These are phyloP conservation scores for Paracoccidioides lutzii DNA, from an alignment of 2,329 filamentous ascomycete species.

Conservation along the genomic window DNA sequence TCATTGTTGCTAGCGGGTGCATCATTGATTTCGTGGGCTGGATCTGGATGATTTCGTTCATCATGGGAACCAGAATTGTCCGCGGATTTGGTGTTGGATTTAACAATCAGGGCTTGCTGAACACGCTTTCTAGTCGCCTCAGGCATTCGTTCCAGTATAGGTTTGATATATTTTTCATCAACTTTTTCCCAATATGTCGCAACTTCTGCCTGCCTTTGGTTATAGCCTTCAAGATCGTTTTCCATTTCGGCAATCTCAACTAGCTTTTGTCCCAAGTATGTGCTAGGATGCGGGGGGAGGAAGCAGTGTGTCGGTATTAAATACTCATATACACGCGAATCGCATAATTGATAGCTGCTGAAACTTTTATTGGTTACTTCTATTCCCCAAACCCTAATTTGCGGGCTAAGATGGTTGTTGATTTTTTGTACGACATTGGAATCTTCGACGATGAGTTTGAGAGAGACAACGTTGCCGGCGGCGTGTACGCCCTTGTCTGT, in stretches of 20 bases:
- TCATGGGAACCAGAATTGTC: slow-evolving; percentile 7
- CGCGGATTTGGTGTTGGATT: slow-evolving; percentile 12
- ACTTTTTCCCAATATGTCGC: slow-evolving; percentile 69
- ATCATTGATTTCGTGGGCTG: neutral
- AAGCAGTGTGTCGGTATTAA: slow-evolving; percentile 88
- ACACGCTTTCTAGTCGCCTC: slow-evolving; percentile 30
- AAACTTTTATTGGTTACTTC: slow-evolving; percentile 80
- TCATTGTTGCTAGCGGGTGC: slow-evolving; percentile 5
- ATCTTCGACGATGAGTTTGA: slow-evolving; percentile 94
- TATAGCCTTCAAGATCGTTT: slow-evolving; percentile 55
- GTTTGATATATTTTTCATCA: slow-evolving; percentile 69
- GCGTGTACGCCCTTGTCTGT: slow-evolving; percentile 98
- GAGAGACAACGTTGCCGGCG: slow-evolving; percentile 83
- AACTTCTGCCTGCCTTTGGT: slow-evolving; percentile 61
- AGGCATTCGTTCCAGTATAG: slow-evolving; percentile 39
- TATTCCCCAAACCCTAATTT: slow-evolving; percentile 93
- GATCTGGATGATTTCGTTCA: neutral
- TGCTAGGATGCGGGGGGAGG: slow-evolving; percentile 79
- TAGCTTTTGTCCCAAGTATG: slow-evolving; percentile 72
- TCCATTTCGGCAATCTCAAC: slow-evolving; percentile 63
- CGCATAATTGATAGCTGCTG: slow-evolving; percentile 88
- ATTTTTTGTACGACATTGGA: slow-evolving; percentile 78
- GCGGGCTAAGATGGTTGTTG: slow-evolving; percentile 68
- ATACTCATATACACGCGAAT: slow-evolving; percentile 95
- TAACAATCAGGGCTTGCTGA: slow-evolving; percentile 28